Evolutionary conservation across 805 yeast species (phyloP).

Genomic region (Saccharomyces eubayanus): DNA sequence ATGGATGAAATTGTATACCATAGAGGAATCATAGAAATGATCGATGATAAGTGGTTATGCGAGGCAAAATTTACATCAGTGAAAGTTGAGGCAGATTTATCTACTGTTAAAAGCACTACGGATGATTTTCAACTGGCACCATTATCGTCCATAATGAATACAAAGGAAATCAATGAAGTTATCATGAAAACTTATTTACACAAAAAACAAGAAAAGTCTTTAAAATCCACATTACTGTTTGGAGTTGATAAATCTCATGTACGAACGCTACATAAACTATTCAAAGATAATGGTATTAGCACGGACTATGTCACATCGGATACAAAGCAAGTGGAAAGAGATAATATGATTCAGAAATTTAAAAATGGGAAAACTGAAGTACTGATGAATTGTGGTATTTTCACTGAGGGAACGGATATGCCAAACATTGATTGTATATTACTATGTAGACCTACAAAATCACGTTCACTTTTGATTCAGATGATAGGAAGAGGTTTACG

Average conservation of each 20-base stretch:
- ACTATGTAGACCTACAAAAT: conserved; percentile 72
- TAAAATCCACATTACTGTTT: conserved; percentile 62
- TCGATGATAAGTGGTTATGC: conserved; percentile 58
- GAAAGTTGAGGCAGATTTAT: conserved; percentile 38
- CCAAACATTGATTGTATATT: conserved; percentile 80
- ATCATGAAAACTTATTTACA: conserved; percentile 48
- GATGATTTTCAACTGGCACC: conserved; percentile 54
- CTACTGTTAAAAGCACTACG: conserved; percentile 25
- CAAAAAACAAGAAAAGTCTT: conserved; percentile 31
- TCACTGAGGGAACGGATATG: conserved; percentile 92
- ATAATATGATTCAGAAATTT: conserved; percentile 47
- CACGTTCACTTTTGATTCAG: conserved; percentile 63
- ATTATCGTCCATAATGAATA: conserved; percentile 49
- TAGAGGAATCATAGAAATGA: conserved; percentile 55
- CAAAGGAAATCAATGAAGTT: conserved; percentile 44
- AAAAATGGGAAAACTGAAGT: conserved; percentile 57
- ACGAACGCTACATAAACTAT: conserved; percentile 40
- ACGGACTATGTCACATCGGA: conserved; percentile 66
- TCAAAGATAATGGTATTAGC: conserved; percentile 51
- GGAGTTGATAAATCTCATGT: conserved; percentile 72
- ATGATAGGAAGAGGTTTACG: conserved; percentile 91
- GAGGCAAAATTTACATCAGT: conserved; percentile 61
- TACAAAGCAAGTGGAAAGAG: conserved; percentile 48
- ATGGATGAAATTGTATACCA: conserved; percentile 73
- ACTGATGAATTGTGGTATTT: conserved; percentile 77